phyloP scores from a whole-genome alignment of 2,329 filamentous ascomycete genomes.

The Pezicula radicicola region DNA sequence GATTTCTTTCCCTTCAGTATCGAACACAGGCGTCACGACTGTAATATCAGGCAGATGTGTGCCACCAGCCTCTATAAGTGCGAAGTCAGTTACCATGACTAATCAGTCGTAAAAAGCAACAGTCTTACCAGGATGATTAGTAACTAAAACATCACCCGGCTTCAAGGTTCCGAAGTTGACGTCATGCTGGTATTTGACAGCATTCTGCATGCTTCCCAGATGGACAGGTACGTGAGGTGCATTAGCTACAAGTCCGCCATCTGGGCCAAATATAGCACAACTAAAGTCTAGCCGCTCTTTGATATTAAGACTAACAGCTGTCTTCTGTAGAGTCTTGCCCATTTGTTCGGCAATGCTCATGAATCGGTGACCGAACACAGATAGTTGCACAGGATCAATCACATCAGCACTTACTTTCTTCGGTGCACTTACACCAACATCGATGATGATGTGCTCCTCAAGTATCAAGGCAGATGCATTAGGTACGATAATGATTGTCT shows the following conservation, averaged over 20 bases:
- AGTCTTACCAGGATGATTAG: conserved; percentile 64
- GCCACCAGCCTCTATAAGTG: conserved; percentile 45
- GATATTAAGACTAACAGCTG: conserved; percentile 72
- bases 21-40: conserved; percentile 74
- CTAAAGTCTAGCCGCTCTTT: conserved; percentile 77
- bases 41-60: conserved; percentile 83
- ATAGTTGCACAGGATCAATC: conserved; percentile 48
- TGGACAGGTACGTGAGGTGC: conserved; percentile 65
- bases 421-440: too few species aligned
- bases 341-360: conserved; percentile 84
- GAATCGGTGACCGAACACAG: conserved; percentile 75
- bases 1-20: conserved; percentile 55
- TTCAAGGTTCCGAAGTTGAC: conserved; percentile 76
- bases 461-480: too few species aligned
- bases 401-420: too few species aligned
- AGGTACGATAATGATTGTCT: too few species aligned
- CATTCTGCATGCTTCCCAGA: not conserved
- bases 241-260: conserved; percentile 72
- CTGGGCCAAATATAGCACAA: conserved; percentile 72
- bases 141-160: conserved; percentile 74
- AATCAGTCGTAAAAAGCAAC: too few species aligned
- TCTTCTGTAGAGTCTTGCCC: conserved; percentile 75
- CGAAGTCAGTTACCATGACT: too few species aligned
- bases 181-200: conserved; percentile 67
- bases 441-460: too few species aligned